These are phyloP conservation scores for Chlamydomonas schloesseri DNA, from an alignment of 139 green algal species.

Conservation along the genomic window DNA sequence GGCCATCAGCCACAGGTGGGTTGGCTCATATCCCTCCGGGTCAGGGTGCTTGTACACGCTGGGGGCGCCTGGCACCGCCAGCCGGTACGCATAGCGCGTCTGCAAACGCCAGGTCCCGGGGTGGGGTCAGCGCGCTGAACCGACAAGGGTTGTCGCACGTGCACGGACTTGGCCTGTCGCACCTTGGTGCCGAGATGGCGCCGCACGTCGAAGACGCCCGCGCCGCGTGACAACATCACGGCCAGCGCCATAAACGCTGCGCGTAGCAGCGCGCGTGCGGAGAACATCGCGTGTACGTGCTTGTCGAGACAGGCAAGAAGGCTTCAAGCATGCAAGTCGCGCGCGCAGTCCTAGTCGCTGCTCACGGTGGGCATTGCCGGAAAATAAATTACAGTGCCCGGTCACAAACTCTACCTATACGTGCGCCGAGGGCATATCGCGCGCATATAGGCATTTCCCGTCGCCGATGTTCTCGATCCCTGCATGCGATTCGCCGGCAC, in stretches of 20 bases:
- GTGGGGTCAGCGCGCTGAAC: background rate
- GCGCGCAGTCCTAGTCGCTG: too few relatives aligned
- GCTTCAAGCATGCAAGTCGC: too few relatives aligned
- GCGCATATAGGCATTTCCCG: too few relatives aligned
- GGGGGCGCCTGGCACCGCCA: slow-evolving; percentile 31
- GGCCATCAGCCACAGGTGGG: slow-evolving; percentile 52
- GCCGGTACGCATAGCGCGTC: slow-evolving; percentile 49
- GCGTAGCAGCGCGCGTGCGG: background rate
- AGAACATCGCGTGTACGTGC: too few relatives aligned
- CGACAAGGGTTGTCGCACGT: background rate
- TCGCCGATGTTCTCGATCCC: too few relatives aligned
- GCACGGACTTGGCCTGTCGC: background rate
- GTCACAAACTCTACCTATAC: too few relatives aligned
- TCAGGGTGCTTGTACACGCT: slow-evolving; percentile 52
- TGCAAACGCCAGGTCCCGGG: background rate
- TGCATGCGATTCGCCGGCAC: too few relatives aligned
- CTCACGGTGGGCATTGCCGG: too few relatives aligned
- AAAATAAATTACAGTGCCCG: too few relatives aligned
- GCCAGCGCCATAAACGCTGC: background rate
- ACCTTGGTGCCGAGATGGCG: slow-evolving; percentile 39
- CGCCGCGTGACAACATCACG: background rate
- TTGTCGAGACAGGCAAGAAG: too few relatives aligned
- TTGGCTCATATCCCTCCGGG: slow-evolving; percentile 49
- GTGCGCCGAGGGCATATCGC: too few relatives aligned
- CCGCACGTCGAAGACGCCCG: slow-evolving; percentile 9